Evolutionary conservation across 83 land plant genomes (phyloP).

Genomic region (Picea abies): DNA sequence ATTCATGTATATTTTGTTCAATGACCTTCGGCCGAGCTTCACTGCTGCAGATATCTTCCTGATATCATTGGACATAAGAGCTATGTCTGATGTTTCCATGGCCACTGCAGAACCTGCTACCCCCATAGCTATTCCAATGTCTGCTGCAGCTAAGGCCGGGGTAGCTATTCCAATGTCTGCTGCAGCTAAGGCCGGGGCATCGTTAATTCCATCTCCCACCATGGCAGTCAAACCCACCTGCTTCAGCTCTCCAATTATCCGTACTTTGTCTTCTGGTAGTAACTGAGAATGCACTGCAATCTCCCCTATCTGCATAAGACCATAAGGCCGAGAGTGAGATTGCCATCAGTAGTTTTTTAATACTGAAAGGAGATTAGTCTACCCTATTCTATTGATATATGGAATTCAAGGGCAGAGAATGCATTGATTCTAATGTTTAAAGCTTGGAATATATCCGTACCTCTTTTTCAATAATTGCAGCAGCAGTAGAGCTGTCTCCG

Average conservation of each 20-base stretch:
- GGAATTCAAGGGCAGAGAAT: not conserved
- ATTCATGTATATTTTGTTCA: conserved; percentile 58
- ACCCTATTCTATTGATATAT: not conserved
- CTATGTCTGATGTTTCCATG: conserved; percentile 81
- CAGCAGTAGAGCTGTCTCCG: conserved; percentile 74
- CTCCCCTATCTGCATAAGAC: conserved; percentile 53
- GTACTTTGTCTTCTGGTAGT: conserved; percentile 86
- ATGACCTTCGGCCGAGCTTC: conserved; percentile 44
- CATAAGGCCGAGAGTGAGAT: not conserved
- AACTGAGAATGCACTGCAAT: conserved; percentile 71
- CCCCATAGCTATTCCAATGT: conserved; percentile 96
- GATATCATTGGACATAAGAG: conserved; percentile 93
- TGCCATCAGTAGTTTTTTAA: not conserved
- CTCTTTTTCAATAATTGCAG: conserved; percentile 57
- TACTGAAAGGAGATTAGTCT: not conserved
- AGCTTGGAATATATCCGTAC: conserved; percentile 24
- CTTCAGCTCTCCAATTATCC: conserved; percentile 45
- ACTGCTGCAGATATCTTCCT: conserved; percentile 63
- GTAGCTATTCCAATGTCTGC: conserved; percentile 95
- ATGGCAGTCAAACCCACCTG: conserved; percentile 60
- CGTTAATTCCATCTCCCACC: conserved; percentile 96
- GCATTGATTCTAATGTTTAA: not conserved
- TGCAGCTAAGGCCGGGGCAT: conserved; percentile 82
- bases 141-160: conserved; percentile 82
- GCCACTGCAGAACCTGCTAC: conserved; percentile 94